A percentile compares a stretch with the other conserved stretches of the same genome.
Conservation (phyloP, 139 green algal genomes). For the Tetraselmis striata region DNA sequence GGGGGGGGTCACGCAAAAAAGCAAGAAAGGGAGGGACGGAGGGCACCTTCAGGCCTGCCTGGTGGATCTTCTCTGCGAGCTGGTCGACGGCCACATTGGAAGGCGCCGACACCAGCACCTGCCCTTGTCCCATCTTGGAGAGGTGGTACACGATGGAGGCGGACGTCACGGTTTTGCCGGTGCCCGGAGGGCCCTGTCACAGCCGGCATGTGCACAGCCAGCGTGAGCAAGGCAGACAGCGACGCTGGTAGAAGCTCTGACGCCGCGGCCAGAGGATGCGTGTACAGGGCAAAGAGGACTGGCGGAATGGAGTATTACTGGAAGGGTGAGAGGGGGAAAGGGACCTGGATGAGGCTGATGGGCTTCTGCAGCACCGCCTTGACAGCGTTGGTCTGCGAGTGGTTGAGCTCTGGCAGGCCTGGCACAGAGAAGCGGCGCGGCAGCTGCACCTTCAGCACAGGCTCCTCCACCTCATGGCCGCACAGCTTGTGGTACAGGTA, state of each 20-base stretch:
- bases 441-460: conserved; percentile 37
- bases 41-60: conserved; percentile 74
- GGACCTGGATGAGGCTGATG: conserved; percentile 66
- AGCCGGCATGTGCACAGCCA: not conserved
- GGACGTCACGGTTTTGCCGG: conserved; percentile 96
- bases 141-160: conserved; percentile 95
- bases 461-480: conserved; percentile 68
- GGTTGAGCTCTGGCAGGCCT: conserved; percentile 90
- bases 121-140: conserved; percentile 49
- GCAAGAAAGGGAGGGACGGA: not conserved
- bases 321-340: not conserved
- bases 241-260: not conserved
- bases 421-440: conserved; percentile 63
- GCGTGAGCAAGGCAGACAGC: not conserved
- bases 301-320: too few relatives aligned
- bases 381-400: conserved; percentile 73
- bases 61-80: conserved; percentile 85
- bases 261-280: too few relatives aligned
- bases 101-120: conserved; percentile 89
- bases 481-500: conserved; percentile 74
- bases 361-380: conserved; percentile 68
- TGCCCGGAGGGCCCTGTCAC: conserved; percentile 82
- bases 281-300: too few relatives aligned
- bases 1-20: not conserved
- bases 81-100: conserved; percentile 98